Base-by-base conservation (phyloP, 2,329 filamentous ascomycete genomes). In the Amesomyces nigricolor region DNA sequence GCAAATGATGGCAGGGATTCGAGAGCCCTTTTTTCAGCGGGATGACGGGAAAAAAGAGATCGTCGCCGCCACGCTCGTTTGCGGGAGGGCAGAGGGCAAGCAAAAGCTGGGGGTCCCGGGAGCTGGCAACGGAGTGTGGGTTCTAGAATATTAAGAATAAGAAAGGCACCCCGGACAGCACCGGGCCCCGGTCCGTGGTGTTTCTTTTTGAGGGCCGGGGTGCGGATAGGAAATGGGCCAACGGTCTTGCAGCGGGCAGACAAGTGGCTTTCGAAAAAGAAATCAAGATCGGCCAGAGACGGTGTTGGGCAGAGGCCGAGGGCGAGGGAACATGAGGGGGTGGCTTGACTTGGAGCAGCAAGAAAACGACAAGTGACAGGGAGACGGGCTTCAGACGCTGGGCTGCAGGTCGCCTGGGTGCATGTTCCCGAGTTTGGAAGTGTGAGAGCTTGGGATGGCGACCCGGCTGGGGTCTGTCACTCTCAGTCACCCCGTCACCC, bases 211-310 rank as follows among this genome's bases (percentile, higher is more conserved):
- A 37, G 10, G 44, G n/a, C 37, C 43, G 30, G 13, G 22, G 22
- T 26, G 22, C 22, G 22, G 39, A 16, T 16, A 5, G 5, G 26
- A 39, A 54, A 48, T 43, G 13, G 40, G 39, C 54, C 54, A 58
- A 58, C 56, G 37, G 44, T 32, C 35, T 50, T 42, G 47, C 47
- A 43, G 40, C 35, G 43, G 30, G 10, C 42, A 19, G 22, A 47
- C 37, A 39, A 44, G 58, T 62, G 58, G 61, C 58, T 62, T 57
- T 50, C 8, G 30, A 59, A 58, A 60, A 56, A 49, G 43, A 62
- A 62, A 61, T 53, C 49, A 50, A 58, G 59, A 62, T 51, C 47
- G 49, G 13, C 54, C 53, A 57, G 45, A 54, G 47, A 52, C 16
- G 42, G 46, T 30, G 43, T 26, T 51, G 39, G 48, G 47, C 30